Evolutionary conservation across 1,139 yeast genomes (phyloP).

Genomic region (Suhomyces bribrorum): DNA sequence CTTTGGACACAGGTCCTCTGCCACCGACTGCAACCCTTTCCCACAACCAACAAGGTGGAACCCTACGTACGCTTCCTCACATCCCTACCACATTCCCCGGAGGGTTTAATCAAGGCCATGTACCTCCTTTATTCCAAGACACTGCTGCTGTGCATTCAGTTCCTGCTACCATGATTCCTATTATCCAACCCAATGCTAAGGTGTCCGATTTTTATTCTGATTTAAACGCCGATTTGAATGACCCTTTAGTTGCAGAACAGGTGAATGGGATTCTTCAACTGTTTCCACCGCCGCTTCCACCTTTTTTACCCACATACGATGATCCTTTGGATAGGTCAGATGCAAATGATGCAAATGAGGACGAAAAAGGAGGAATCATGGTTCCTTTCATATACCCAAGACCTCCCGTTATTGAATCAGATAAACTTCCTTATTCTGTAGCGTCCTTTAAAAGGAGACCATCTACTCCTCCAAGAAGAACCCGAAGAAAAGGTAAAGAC

Average conservation of each 20-base stretch:
- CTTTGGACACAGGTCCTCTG: constrained; percentile 5
- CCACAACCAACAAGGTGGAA: not conserved
- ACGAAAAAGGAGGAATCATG: constrained; percentile 37
- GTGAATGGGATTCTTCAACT: constrained; percentile 27
- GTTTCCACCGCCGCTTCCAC: constrained; percentile 49
- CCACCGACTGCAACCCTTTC: not conserved
- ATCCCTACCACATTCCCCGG: not conserved
- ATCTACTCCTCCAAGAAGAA: constrained; percentile 11
- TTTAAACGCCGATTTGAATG: constrained; percentile 22
- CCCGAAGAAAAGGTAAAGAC: constrained; percentile 14
- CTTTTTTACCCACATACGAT: constrained; percentile 21
- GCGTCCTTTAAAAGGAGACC: constrained; percentile 14
- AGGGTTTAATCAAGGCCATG: not conserved
- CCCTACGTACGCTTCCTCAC: not conserved
- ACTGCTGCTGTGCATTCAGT: constrained; percentile 27
- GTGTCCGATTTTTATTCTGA: constrained; percentile 41
- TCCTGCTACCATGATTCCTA: constrained; percentile 42
- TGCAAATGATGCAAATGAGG: constrained; percentile 13
- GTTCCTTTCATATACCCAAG: constrained; percentile 50
- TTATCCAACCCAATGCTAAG: constrained; percentile 34
- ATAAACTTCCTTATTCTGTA: constrained; percentile 25
- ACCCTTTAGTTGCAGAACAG: constrained; percentile 23
- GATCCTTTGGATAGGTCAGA: constrained; percentile 9
- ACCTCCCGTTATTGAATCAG: constrained; percentile 38
- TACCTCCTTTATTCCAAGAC: constrained; percentile 3